Conservation (phyloP, 2,329 filamentous ascomycete genomes). For the Plenodomus lindquistii region DNA sequence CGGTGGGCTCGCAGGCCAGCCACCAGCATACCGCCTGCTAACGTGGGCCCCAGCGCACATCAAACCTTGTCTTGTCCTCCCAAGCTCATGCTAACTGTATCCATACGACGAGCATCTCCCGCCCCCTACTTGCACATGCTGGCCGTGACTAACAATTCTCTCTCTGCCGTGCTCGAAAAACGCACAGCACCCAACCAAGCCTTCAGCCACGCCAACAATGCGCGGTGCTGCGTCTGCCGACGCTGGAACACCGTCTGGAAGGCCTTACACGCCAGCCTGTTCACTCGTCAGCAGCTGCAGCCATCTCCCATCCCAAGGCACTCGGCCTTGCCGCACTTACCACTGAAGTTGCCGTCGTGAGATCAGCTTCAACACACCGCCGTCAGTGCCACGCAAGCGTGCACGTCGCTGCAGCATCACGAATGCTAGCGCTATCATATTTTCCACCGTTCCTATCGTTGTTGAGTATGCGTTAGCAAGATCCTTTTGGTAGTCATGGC, state of each 20-base stretch:
- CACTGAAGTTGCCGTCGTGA: constrained; percentile 64
- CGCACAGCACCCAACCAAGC: constrained; percentile 34
- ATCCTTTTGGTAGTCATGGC: constrained; percentile 10
- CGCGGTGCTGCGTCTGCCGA: constrained; percentile 71
- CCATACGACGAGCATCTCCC: no score
- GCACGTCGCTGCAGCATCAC: constrained; percentile 63
- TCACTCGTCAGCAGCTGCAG: constrained; percentile 19
- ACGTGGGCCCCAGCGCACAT: constrained; percentile 13
- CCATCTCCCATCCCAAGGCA: constrained; percentile 21
- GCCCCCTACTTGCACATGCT: constrained; percentile 11
- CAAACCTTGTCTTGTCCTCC: background rate
- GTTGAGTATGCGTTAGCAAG: background rate
- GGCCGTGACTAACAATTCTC: constrained; percentile 34
- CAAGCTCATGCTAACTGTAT: no score
- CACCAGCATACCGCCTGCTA: constrained; percentile 16
- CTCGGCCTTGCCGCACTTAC: constrained; percentile 53
- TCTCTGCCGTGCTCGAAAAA: constrained; percentile 33
- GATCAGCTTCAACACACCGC: constrained; percentile 53
- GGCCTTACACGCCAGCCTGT: constrained; percentile 69
- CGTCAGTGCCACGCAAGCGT: constrained; percentile 42
- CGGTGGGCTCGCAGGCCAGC: constrained; percentile 8
- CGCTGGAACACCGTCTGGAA: constrained; percentile 69
- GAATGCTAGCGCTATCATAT: constrained; percentile 67
- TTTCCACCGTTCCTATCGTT: constrained; percentile 63
- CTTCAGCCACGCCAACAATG: constrained; percentile 70